Evolutionary conservation across 1,284 basidiomycete species (phyloP).

Genomic region (Cryptococcus hybrid): DNA sequence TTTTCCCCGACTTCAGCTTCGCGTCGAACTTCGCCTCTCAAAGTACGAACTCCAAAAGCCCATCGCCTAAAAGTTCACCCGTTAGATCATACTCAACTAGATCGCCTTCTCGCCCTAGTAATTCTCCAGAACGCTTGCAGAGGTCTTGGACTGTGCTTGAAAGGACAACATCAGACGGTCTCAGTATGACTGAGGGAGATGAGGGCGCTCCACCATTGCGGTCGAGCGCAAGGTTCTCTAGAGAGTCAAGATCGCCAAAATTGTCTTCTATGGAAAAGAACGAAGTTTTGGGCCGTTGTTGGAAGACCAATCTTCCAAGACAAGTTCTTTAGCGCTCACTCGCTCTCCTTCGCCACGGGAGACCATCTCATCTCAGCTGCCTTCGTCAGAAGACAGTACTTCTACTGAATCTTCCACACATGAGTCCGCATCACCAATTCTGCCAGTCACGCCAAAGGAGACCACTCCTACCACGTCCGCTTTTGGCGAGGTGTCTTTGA

Average conservation of each 20-base stretch:
- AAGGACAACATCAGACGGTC: background rate
- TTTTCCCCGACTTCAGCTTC: constrained; percentile 12
- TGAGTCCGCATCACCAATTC: constrained; percentile 42
- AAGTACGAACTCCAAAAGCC: constrained; percentile 5
- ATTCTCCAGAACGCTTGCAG: constrained; percentile 6
- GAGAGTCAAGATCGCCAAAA: background rate
- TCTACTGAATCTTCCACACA: constrained; percentile 39
- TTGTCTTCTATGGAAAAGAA: background rate
- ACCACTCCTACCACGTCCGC: constrained; percentile 5
- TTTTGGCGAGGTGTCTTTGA: background rate
- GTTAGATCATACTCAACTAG: constrained; percentile 13
- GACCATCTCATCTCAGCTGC: constrained; percentile 14
- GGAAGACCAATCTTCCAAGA: background rate
- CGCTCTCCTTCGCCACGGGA: background rate
- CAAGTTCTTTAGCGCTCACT: background rate
- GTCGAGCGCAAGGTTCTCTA: background rate
- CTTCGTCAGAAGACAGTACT: constrained; percentile 36
- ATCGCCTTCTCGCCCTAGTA: constrained; percentile 3
- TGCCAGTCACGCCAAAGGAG: constrained; percentile 41
- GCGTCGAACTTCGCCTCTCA: constrained; percentile 28
- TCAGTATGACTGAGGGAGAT: background rate
- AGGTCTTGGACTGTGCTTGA: constrained; percentile 13
- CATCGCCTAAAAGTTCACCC: constrained; percentile 9
- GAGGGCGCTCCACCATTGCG: background rate
- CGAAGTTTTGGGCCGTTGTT: background rate